phyloP scores from a whole-genome alignment of 139 green algal genomes.

The Tetradesmus lagerheimii region DNA sequence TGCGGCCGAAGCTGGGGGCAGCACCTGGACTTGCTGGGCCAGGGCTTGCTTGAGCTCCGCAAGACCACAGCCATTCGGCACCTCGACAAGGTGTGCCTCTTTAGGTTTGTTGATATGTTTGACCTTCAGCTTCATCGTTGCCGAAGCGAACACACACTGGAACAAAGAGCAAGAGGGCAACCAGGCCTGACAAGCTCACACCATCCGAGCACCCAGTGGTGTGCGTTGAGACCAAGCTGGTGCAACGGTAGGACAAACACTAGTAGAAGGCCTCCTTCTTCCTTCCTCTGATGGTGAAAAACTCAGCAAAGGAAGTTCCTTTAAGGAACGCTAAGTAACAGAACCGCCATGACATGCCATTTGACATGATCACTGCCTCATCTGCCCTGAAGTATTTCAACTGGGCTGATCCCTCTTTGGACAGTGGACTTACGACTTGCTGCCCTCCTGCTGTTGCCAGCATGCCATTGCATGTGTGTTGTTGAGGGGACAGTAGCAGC shows the following conservation, averaged over 20 bases:
- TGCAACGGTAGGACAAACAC: too few relatives aligned
- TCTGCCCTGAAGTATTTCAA: too few relatives aligned
- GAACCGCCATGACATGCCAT: not conserved
- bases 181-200: not conserved
- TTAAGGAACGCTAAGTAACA: not conserved
- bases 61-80: not conserved
- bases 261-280: too few relatives aligned
- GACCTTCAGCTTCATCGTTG: conserved; percentile 19
- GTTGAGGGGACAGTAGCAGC: not conserved
- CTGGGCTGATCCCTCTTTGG: too few relatives aligned
- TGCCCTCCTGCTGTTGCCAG: too few relatives aligned
- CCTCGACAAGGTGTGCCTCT: not conserved
- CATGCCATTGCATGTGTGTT: too few relatives aligned
- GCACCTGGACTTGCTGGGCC: not conserved
- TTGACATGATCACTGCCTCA: not conserved
- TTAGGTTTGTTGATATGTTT: not conserved
- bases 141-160: not conserved
- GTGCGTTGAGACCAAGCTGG: too few relatives aligned
- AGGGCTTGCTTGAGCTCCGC: not conserved
- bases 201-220: too few relatives aligned
- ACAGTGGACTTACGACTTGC: too few relatives aligned
- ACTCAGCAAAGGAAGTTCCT: too few relatives aligned
- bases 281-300: too few relatives aligned
- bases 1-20: not conserved
- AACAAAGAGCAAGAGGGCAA: too few relatives aligned